These are phyloP conservation scores for Tricholoma sp. DNA, from an alignment of 768 basidiomycete genomes.

Conservation along the genomic window DNA sequence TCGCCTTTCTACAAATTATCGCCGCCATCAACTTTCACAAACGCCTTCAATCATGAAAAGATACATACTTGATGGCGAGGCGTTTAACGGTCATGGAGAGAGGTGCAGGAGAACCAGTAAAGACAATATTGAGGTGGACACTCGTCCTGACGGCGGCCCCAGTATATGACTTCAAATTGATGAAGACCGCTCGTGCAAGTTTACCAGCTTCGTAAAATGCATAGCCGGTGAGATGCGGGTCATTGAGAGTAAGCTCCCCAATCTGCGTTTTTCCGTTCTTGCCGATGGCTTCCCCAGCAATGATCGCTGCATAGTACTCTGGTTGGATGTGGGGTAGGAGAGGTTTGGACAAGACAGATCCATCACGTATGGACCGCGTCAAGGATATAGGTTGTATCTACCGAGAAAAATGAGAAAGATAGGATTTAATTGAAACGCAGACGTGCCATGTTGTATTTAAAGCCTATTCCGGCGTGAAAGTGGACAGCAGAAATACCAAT, in stretches of 20 bases:
- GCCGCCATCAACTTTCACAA: no score
- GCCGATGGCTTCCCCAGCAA: constrained; percentile 55
- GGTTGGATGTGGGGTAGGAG: constrained; percentile 59
- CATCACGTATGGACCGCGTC: constrained; percentile 54
- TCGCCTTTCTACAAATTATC: constrained; percentile 35
- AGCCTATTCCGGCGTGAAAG: constrained; percentile 67
- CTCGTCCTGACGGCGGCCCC: constrained; percentile 29
- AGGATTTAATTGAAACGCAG: not conserved
- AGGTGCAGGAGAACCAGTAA: constrained; percentile 23
- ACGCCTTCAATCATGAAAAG: not conserved
- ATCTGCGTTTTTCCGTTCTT: constrained; percentile 33
- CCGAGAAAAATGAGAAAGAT: not conserved
- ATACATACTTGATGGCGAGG: constrained; percentile 39
- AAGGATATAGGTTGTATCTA: constrained; percentile 63
- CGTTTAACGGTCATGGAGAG: constrained; percentile 40
- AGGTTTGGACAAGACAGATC: constrained; percentile 42
- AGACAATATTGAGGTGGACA: constrained; percentile 37
- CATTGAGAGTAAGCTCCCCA: constrained; percentile 44
- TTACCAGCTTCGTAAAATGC: constrained; percentile 47
- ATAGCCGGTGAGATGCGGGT: constrained; percentile 51
- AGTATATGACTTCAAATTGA: constrained; percentile 54
- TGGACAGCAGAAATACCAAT: constrained; percentile 49
- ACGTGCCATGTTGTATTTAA: constrained; percentile 61
- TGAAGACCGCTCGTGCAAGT: constrained; percentile 48
- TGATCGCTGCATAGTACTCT: constrained; percentile 59